A percentile compares a stretch with the other conserved stretches of the same genome.
phyloP scores from a whole-genome alignment of 2,329 filamentous ascomycete genomes.

The Spiromastix sp. region DNA sequence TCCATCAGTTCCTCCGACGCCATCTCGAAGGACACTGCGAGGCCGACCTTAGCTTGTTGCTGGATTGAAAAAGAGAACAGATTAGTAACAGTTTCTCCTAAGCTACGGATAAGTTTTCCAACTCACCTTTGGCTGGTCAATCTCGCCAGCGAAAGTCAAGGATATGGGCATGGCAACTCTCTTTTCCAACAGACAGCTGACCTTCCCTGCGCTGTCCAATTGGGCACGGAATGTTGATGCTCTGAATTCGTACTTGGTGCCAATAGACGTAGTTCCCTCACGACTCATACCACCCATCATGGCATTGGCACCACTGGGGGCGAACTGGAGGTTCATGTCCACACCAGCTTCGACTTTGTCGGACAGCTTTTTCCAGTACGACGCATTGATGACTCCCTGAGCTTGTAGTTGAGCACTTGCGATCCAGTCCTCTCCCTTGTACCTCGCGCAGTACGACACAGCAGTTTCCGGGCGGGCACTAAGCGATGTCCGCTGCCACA shows the following conservation, averaged over 20 bases:
- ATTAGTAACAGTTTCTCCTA: slow-evolving; percentile 1
- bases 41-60: slow-evolving; percentile 90
- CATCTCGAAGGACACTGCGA: slow-evolving; percentile 86
- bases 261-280: slow-evolving; percentile 83
- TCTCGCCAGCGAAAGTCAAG: slow-evolving; percentile 90
- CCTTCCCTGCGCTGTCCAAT: slow-evolving; percentile 87
- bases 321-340: slow-evolving; percentile 82
- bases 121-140: slow-evolving; percentile 90
- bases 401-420: slow-evolving; percentile 82
- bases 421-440: slow-evolving; percentile 88
- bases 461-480: slow-evolving; percentile 83
- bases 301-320: slow-evolving; percentile 50
- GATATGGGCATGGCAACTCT: slow-evolving; percentile 84
- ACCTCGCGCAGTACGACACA: slow-evolving; percentile 80
- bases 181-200: slow-evolving; percentile 90
- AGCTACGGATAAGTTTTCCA: neutral
- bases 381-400: slow-evolving; percentile 77
- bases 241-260: slow-evolving; percentile 96
- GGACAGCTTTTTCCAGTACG: slow-evolving; percentile 86
- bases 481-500: slow-evolving; percentile 82
- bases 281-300: slow-evolving; percentile 71
- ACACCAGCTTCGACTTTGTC: slow-evolving; percentile 95
- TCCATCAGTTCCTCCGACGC: slow-evolving; percentile 78
- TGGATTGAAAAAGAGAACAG: slow-evolving; percentile 28
- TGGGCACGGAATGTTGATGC: slow-evolving; percentile 93